Evolutionary conservation across 1,284 basidiomycete species (phyloP), one percentile per base, ranked within the genome.

Genomic region (Ganoderma sinense): DNA sequence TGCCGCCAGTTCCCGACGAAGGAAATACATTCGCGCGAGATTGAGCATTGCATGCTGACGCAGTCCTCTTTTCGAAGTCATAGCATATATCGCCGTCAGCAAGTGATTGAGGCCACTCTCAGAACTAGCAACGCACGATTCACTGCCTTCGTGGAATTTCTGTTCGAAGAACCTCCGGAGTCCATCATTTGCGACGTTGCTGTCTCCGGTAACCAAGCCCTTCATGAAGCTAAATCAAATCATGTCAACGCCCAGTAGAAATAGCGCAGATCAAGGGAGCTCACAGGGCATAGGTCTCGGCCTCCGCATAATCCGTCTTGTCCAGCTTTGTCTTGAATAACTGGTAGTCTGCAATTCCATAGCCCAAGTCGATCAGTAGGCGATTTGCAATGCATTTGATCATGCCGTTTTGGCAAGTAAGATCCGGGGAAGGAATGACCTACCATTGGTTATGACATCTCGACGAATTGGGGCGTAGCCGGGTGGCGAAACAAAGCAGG

Each of bases 151-250:
- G 74, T 94, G 91, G 75, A 95, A 95, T 74, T 88, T 90, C 73
- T 95, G 93, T 76, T 95, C 93, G 73, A 95, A 95, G 78, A 93
- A 95, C 63, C 88, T 82, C 51, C 93, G 86, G 53, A 95, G 78
- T 73, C 88, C 90, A 74, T 94, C 93, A 4, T 87, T 84, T 0
- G 92, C 91, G 13, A 86, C 75, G 56, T 87, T 88, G 69, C 89
- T 89, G 77, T 95, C 92, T 0, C 91, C 92, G 7, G 87, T 86
- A 14, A 86, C 83, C 39, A 85, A 76, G 16, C 86, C 88, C 69
- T 87, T 87, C 75, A 93, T 88, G 84, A 88, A 94, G 2, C 93
- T 95, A 65, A 65, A 53, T 48, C 14, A 20, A 66, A 51, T 60
- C 13, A 69, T 64, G 40, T 61, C 58, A 39, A 31, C 69, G 33